Percentiles rank a stretch among this genome's conserved stretches.
Evolutionary conservation across 164 flowering plant species (phyloP).

Genomic region (Nymphaea colorata): DNA sequence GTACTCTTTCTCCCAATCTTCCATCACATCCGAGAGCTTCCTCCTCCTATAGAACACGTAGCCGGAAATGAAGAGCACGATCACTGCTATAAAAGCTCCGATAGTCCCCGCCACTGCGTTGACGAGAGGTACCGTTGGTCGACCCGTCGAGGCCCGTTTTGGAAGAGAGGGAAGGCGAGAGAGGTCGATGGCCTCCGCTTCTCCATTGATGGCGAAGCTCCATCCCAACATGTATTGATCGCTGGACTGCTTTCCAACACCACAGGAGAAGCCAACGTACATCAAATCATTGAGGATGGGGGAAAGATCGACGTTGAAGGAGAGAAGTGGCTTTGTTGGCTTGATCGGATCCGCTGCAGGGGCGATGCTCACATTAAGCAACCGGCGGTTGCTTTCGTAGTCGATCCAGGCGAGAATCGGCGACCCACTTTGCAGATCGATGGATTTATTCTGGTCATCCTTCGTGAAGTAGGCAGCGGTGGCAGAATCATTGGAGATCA

Average conservation of each 20-base stretch:
- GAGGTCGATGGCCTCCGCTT: not conserved
- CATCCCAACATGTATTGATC: not conserved
- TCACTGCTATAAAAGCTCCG: not conserved
- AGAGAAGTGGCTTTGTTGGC: not conserved
- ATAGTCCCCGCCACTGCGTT: no score
- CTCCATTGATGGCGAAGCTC: not conserved
- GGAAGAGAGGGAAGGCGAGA: not conserved
- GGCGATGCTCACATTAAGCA: not conserved
- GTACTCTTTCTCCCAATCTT: conserved; percentile 1
- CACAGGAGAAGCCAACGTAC: conserved; percentile 2
- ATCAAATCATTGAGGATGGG: not conserved
- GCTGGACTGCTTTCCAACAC: not conserved
- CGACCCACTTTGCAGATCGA: not conserved
- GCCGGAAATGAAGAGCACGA: not conserved
- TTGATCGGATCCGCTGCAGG: not conserved
- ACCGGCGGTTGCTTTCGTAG: not conserved
- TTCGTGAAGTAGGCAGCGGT: not conserved
- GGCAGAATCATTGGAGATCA: not conserved
- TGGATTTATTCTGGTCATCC: not conserved
- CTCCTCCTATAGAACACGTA: not conserved
- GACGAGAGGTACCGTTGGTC: not conserved
- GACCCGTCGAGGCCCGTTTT: not conserved
- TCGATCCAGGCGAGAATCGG: conserved; percentile 4
- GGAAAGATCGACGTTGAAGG: not conserved
- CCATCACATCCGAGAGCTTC: not conserved